A percentile compares a stretch with the other conserved stretches of the same genome.
Evolutionary conservation across 176 grass and related monocot species (phyloP).

Genomic region (Pontederia paniculata): DNA sequence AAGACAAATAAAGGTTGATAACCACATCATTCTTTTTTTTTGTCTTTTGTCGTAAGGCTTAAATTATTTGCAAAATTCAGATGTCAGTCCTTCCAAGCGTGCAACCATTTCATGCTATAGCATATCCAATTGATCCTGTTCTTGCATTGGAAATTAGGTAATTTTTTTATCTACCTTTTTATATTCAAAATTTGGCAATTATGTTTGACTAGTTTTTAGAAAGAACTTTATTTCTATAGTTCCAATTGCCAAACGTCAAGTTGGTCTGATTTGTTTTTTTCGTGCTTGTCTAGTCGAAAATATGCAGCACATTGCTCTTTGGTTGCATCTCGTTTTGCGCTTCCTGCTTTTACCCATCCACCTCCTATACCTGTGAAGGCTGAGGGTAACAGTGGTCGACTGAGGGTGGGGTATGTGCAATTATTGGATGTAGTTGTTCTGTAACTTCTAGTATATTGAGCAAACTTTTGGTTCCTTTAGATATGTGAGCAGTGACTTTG

Average conservation of each 20-base stretch:
- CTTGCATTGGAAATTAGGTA: slow-evolving; percentile 89
- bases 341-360: slow-evolving; percentile 57
- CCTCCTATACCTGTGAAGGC: slow-evolving; percentile 40
- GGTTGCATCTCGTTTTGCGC: slow-evolving; percentile 60
- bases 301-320: slow-evolving; percentile 77
- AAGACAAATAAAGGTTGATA: slow-evolving; percentile 61
- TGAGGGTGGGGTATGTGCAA: slow-evolving; percentile 67
- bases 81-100: slow-evolving; percentile 62
- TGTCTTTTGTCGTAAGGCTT: neutral
- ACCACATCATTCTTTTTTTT: neutral
- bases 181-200: neutral
- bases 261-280: neutral
- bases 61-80: slow-evolving; percentile 7
- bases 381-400: slow-evolving; percentile 41
- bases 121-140: slow-evolving; percentile 69
- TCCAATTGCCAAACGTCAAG: neutral
- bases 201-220: neutral
- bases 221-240: neutral
- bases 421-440: neutral
- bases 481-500: slow-evolving; percentile 89
- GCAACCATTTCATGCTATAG: slow-evolving; percentile 95
- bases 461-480: slow-evolving; percentile 27
- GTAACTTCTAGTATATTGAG: slow-evolving; percentile 5
- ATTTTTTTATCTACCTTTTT: neutral
- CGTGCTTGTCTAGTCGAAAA: slow-evolving; percentile 33